Evolutionary conservation across 108 stramenopile genomes (phyloP), one percentile per base, ranked within the genome.

Genomic region (Cafeteria roenbergensis): DNA sequence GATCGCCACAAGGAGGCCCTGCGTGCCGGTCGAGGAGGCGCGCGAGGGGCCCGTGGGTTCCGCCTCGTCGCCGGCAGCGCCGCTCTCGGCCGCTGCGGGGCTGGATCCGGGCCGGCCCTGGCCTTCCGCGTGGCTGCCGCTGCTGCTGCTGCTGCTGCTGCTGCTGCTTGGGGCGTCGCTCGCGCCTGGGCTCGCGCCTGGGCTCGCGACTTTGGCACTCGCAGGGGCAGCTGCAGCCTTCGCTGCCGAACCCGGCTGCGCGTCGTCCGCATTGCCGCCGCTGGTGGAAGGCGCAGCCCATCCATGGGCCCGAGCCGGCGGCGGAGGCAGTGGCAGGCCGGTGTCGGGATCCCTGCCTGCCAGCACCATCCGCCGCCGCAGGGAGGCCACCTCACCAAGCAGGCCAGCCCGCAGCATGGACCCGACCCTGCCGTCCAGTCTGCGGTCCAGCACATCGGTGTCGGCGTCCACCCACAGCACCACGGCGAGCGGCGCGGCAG

Each of bases 1-100:
- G 6, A 69, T 69, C 12, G 68, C 61, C 27, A 48, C 35, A 12
- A 69, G 33, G 26, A 27, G 34, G 30, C 68, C 68, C 24, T 52
- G 26, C 4, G 38, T n/a, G 0, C 25, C 28, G 3, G 24, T n/a
- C 24, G n/a, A 1, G 24, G 24, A 20, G n/a, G 6, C 33, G 29
- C 22, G 29, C 24, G 22, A 27, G 20, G 22, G 22, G 30, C 30
- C 30, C 2, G 22, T 3, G 24, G 2, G 17, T 27, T 22, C 30
- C 2, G 17, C 9, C 2, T 27, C 2, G 9, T 27, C 37, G 8
- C 2, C 59, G 2, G 34, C 3, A 3, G 1, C 9, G 37, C 36
- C 34, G 30, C 20, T n/a, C 20, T 22, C 37, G 8, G 36, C 37
- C 56, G 12, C 9, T 14, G 14, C 32, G 4, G 9, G 29, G 14